Conservation (phyloP, 2,329 filamentous ascomycete species). For the Colletotrichum sp. region DNA sequence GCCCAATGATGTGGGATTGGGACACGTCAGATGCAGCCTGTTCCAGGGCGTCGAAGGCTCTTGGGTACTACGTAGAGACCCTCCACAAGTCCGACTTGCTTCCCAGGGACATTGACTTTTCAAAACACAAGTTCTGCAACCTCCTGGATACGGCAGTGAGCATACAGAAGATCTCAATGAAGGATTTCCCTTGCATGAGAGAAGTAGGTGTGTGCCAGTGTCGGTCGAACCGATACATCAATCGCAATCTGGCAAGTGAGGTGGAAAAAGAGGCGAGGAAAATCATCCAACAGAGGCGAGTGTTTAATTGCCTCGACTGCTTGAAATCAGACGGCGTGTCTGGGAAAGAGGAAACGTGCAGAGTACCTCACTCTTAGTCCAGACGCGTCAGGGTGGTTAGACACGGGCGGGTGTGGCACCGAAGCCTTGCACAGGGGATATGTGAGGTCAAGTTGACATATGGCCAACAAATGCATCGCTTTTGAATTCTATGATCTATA, state of each 20-base stretch:
- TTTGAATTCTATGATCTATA: conserved; percentile 8
- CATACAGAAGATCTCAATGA: conserved; percentile 11
- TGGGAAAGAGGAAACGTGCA: not conserved
- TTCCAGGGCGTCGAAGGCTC: conserved; percentile 9
- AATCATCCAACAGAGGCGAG: conserved; percentile 8
- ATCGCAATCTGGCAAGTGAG: not conserved
- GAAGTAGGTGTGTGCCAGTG: conserved; percentile 1
- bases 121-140: conserved; percentile 17
- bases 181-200: not conserved
- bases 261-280: conserved; percentile 5
- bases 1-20: conserved; percentile 11
- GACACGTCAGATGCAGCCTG: conserved; percentile 4
- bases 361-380: not conserved
- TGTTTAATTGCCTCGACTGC: conserved; percentile 22
- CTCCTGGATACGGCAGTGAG: conserved; percentile 6
- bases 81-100: conserved; percentile 12
- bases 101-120: conserved; percentile 20
- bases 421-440: not conserved
- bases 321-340: not conserved
- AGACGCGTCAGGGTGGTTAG: not conserved
- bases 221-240: conserved; percentile 1
- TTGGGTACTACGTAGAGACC: conserved; percentile 16
- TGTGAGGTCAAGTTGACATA: not conserved
- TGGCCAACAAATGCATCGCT: not conserved
- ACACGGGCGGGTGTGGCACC: not conserved